These are phyloP conservation scores for Thinopyrum elongatum DNA, from an alignment of 176 grass and related monocot species.

Conservation along the genomic window DNA sequence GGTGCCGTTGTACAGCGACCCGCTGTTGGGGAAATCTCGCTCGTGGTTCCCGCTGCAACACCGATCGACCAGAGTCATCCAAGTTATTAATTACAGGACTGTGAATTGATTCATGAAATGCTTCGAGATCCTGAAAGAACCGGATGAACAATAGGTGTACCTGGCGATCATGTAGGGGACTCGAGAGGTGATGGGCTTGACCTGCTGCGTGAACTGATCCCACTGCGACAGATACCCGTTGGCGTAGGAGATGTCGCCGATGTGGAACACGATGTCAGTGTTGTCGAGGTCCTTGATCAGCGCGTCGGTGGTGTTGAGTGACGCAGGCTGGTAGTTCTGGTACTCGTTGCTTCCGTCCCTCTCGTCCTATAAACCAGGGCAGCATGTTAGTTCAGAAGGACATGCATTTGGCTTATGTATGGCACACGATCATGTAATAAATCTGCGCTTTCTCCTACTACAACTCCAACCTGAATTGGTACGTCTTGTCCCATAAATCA, in stretches of 20 bases:
- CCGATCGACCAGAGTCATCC: not conserved
- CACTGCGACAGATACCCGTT: conserved; percentile 95
- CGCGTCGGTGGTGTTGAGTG: conserved; percentile 80
- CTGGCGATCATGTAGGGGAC: conserved; percentile 93
- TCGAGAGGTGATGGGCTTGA: conserved; percentile 73
- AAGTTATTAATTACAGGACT: not conserved
- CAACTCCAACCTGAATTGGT: no score
- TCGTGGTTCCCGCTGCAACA: conserved; percentile 83
- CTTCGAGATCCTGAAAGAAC: not conserved
- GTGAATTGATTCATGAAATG: not conserved
- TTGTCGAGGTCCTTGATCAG: conserved; percentile 81
- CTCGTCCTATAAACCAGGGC: conserved; percentile 53
- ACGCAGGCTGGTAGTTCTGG: conserved; percentile 71
- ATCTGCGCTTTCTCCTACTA: no score
- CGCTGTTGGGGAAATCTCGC: conserved; percentile 69
- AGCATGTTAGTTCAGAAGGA: not conserved
- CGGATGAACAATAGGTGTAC: conserved; percentile 19
- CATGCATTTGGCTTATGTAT: not conserved
- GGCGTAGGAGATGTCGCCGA: conserved; percentile 81
- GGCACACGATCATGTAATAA: not conserved
- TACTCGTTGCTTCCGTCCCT: conserved; percentile 89
- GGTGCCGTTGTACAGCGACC: conserved; percentile 63
- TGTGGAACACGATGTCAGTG: conserved; percentile 83
- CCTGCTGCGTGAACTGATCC: conserved; percentile 95
- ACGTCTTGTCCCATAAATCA: no score